Evolutionary conservation across 768 basidiomycete genomes (phyloP).

Genomic region (Cystofilobasidium ferigula): DNA sequence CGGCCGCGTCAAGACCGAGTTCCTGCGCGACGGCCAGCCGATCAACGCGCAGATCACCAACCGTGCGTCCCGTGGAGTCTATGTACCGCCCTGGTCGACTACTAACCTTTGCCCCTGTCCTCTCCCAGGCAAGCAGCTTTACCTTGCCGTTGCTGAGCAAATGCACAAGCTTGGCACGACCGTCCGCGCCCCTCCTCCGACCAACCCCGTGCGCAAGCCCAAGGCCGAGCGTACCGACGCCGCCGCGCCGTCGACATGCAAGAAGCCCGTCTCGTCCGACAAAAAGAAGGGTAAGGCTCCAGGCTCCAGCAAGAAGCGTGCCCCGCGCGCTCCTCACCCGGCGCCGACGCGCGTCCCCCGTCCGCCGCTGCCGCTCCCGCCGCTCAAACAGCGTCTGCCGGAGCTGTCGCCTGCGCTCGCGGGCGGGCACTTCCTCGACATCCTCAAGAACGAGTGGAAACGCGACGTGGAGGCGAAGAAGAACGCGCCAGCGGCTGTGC

Average conservation of each 20-base stretch:
- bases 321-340: not conserved
- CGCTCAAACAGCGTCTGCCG: slow-evolving; percentile 5
- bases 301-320: not conserved
- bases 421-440: slow-evolving; percentile 6
- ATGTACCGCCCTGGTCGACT: not conserved
- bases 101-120: not conserved
- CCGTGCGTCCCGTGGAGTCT: slow-evolving; percentile 32
- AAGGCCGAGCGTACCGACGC: not conserved
- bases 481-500: not conserved
- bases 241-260: not conserved
- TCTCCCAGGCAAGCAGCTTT: slow-evolving; percentile 22
- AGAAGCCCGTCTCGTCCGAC: slow-evolving; percentile 6
- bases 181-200: not conserved
- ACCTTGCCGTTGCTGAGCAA: slow-evolving; percentile 12
- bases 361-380: slow-evolving; percentile 11
- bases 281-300: not conserved
- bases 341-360: not conserved
- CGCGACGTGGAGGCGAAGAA: slow-evolving; percentile 9
- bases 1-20: slow-evolving; percentile 77
- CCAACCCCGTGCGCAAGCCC: not conserved
- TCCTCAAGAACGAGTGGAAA: slow-evolving; percentile 10
- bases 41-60: slow-evolving; percentile 38
- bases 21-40: slow-evolving; percentile 34
- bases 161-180: slow-evolving; percentile 8
- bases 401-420: slow-evolving; percentile 19